phyloP scores from a whole-genome alignment of 2,329 filamentous ascomycete genomes.

The Lecanicillium sp. region DNA sequence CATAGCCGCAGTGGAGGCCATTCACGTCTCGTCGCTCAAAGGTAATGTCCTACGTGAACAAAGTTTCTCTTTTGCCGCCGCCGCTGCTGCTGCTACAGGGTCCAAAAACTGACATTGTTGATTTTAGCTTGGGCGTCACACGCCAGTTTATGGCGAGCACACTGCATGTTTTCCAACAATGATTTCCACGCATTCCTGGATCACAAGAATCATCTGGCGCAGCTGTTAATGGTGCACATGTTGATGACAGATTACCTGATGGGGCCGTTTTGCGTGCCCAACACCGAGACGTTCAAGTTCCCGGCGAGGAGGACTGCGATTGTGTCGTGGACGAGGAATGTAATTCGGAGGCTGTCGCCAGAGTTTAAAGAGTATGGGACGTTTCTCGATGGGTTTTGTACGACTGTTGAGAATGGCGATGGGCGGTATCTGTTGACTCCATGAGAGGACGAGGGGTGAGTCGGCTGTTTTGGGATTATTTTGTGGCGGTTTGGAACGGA shows the following conservation, averaged over 20 bases:
- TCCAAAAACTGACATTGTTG: no score
- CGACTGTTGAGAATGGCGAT: conserved; percentile 14
- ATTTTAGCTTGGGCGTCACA: conserved; percentile 15
- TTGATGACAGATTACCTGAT: conserved; percentile 24
- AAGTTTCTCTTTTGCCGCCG: no score
- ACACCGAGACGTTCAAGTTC: conserved; percentile 13
- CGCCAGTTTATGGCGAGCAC: conserved; percentile 14
- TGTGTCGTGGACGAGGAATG: conserved; percentile 16
- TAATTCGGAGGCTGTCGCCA: conserved; percentile 13
- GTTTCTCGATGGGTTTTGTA: conserved; percentile 16
- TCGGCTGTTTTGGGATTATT: no score
- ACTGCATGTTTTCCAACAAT: conserved; percentile 14
- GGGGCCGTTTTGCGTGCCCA: conserved; percentile 15
- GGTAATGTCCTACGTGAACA: no score
- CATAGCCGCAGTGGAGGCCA: conserved; percentile 9
- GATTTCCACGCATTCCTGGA: conserved; percentile 23
- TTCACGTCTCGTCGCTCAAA: conserved; percentile 11
- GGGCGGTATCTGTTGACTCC: conserved; percentile 19
- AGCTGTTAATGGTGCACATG: conserved; percentile 27
- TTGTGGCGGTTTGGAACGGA: no score
- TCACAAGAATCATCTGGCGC: conserved; percentile 20
- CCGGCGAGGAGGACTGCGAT: conserved; percentile 16
- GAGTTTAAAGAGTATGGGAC: conserved; percentile 10
- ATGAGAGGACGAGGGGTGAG: no score
- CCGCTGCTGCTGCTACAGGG: neutral